A percentile compares a stretch with the other conserved stretches of the same genome.
These are phyloP conservation scores for Darksidea phi DNA, from an alignment of 495 filamentous ascomycete genomes.

Conservation along the genomic window DNA sequence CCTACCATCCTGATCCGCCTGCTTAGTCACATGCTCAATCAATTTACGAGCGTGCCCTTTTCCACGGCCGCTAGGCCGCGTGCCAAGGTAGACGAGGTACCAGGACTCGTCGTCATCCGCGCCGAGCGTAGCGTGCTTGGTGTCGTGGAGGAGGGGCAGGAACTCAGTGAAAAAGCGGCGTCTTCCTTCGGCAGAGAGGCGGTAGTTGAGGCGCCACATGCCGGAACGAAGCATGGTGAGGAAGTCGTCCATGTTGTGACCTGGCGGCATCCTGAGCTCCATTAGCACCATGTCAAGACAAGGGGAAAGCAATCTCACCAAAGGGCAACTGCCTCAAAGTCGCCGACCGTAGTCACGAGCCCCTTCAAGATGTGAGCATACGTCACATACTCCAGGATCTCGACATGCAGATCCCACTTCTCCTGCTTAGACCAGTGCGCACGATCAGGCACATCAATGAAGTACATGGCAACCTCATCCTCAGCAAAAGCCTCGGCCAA, in stretches of 20 bases:
- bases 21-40: slow-evolving; percentile 60
- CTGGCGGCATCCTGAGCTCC: slow-evolving; percentile 68
- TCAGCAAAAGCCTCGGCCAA: slow-evolving; percentile 74
- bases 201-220: slow-evolving; percentile 69
- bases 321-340: slow-evolving; percentile 73
- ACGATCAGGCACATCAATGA: slow-evolving; percentile 65
- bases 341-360: slow-evolving; percentile 67
- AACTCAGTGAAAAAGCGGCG: slow-evolving; percentile 75
- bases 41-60: slow-evolving; percentile 68
- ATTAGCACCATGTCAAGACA: slow-evolving; percentile 3
- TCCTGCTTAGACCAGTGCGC: slow-evolving; percentile 57
- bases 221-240: slow-evolving; percentile 68
- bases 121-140: slow-evolving; percentile 65
- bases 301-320: slow-evolving; percentile 56
- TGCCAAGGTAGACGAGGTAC: slow-evolving; percentile 80
- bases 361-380: slow-evolving; percentile 70
- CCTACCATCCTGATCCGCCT: slow-evolving; percentile 65
- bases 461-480: slow-evolving; percentile 71
- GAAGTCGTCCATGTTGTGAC: slow-evolving; percentile 68
- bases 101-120: slow-evolving; percentile 60
- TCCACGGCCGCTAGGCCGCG: slow-evolving; percentile 61
- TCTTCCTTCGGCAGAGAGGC: slow-evolving; percentile 66
- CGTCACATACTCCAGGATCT: slow-evolving; percentile 70
- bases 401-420: slow-evolving; percentile 71
- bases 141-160: slow-evolving; percentile 69